Base-by-base conservation (phyloP, 1,284 basidiomycete species). In the Albatrellus sp. region DNA sequence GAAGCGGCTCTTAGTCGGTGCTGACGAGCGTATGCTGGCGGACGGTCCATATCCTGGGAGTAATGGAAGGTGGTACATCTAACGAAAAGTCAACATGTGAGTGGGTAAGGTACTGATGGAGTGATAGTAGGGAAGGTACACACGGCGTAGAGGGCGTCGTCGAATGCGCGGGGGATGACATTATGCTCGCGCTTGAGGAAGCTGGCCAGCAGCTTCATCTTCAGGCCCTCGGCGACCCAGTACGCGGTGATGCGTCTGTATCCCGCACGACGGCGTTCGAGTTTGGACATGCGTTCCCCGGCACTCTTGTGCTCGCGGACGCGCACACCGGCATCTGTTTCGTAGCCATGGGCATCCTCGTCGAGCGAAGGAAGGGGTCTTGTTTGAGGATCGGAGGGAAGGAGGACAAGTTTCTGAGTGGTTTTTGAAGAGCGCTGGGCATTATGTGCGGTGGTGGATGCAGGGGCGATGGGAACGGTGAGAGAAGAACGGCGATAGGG, bases 131-230 rank as follows among this genome's bases (percentile, higher is more conserved):
- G n/a, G 45, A 37, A 37, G 16, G 35, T 29, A 76, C 85, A 63
- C 51, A 92, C 89, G 41, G 82, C 87, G 64, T 93, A 97, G 50
- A 91, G 67, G 2, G 91, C 92, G 61, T 97, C 92, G 58, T 97
- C 92, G 56, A 90, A 97, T 1, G 91, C 75, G 46, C 92, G 71
- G 0, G 92, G 90, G 1, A 75, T 71, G 9, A 94, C 90, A 44
- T 92, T 93, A 58, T 97, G 93, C 58, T 97, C 93, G 44, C 92
- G 70, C 60, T 92, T 92, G 58, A 96, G 60, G 56, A 93, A 96
- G 5, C 81, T 80, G 6, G 80, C 73, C 16, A 92, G 63, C 1
- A 85, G 63, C 59, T 89, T 90, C 73, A 88, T 81, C 54, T 79
- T 80, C 58, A 91, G 81, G 1, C 72, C 73, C 51, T 91, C 86